phyloP scores from a whole-genome alignment of 2,329 filamentous ascomycete genomes.

The Amphichorda felina region DNA sequence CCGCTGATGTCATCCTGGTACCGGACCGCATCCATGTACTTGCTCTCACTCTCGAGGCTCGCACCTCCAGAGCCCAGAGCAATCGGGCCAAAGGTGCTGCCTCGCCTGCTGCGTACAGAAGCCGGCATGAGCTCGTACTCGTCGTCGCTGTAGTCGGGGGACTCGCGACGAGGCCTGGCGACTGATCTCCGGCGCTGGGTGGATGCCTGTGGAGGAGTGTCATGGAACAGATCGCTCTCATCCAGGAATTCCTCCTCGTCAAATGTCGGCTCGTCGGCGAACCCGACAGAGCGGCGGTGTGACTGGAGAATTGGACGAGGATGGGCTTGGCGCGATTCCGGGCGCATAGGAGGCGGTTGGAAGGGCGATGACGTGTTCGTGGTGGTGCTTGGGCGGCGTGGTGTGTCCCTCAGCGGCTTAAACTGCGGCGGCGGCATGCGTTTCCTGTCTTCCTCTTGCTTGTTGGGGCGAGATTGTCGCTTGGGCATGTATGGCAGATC shows the following conservation, averaged over 20 bases:
- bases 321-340: constrained; percentile 12
- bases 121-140: constrained; percentile 27
- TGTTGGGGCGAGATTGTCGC: constrained; percentile 29
- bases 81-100: constrained; percentile 26
- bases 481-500: constrained; percentile 20
- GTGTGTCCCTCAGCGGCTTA: constrained; percentile 11
- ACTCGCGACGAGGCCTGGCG: constrained; percentile 20
- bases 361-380: constrained; percentile 12
- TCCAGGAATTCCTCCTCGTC: constrained; percentile 25
- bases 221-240: constrained; percentile 24
- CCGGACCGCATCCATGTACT: constrained; percentile 20
- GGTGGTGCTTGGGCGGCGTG: constrained; percentile 3
- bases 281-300: constrained; percentile 18
- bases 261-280: constrained; percentile 15
- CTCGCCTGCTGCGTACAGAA: constrained; percentile 18
- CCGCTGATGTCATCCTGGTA: constrained; percentile 27
- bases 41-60: constrained; percentile 23
- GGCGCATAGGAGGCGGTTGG: constrained; percentile 13
- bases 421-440: constrained; percentile 36
- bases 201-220: constrained; percentile 22
- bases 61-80: constrained; percentile 19
- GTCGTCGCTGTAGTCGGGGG: constrained; percentile 23
- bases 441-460: constrained; percentile 26
- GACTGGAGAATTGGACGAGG: constrained; percentile 14
- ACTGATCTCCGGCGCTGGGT: constrained; percentile 18